These are phyloP conservation scores for Triticum turgidum DNA, from an alignment of 176 grass and related monocot genomes.

Conservation along the genomic window DNA sequence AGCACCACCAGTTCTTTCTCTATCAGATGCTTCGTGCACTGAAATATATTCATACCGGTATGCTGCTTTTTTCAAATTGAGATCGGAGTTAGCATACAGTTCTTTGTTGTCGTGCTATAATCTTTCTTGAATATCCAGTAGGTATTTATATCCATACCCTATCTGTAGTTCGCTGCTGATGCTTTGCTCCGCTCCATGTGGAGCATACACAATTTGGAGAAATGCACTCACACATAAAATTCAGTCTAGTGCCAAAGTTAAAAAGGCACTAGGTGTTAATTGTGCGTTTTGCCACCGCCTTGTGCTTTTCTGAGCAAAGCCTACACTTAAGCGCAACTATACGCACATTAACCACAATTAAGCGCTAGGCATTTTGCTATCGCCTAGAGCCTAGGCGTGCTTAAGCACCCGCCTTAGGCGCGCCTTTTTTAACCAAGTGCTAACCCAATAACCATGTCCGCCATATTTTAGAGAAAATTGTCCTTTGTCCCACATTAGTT, in stretches of 20 bases:
- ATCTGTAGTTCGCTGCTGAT: background rate
- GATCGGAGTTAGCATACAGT: background rate
- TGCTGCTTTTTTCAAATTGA: background rate
- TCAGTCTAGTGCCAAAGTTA: background rate
- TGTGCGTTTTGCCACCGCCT: too few relatives aligned
- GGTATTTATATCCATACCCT: background rate
- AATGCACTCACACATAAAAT: constrained; percentile 4
- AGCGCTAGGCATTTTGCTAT: too few relatives aligned
- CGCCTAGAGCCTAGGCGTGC: too few relatives aligned
- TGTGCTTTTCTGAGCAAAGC: too few relatives aligned
- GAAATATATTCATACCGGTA: constrained; percentile 98
- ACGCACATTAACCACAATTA: too few relatives aligned
- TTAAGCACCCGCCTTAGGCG: too few relatives aligned
- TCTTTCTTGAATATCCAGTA: background rate
- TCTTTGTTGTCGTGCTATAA: background rate
- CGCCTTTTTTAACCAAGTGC: background rate
- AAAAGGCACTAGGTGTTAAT: too few relatives aligned
- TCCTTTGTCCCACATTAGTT: background rate
- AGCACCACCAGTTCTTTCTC: constrained; percentile 94
- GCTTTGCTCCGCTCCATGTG: constrained; percentile 9
- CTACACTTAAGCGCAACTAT: too few relatives aligned
- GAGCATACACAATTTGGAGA: constrained; percentile 26
- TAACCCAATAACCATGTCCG: background rate
- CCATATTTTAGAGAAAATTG: background rate
- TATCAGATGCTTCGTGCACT: constrained; percentile 95